These are phyloP conservation scores for Hyaloperonospora arabidopsidis DNA, from an alignment of 352 stramenopile species.

Conservation along the genomic window DNA sequence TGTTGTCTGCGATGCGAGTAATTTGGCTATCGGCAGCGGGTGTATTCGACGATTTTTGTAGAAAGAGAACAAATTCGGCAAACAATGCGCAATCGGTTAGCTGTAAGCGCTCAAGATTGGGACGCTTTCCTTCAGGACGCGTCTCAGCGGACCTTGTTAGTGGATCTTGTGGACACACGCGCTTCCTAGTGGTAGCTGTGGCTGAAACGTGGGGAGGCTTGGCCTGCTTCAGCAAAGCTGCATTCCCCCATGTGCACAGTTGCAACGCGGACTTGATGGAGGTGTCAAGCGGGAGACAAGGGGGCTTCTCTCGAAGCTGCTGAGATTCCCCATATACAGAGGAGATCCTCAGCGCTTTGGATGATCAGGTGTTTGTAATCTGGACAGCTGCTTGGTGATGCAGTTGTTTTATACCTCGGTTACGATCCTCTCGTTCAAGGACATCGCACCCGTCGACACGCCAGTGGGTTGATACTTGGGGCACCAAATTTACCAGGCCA, in stretches of 20 bases:
- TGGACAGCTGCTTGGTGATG: background rate
- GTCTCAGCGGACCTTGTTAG: no score
- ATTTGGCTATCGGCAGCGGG: no score
- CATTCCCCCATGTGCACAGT: background rate
- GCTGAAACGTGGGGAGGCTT: background rate
- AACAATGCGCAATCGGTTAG: no score
- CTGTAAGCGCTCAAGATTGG: no score
- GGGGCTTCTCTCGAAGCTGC: background rate
- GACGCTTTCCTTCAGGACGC: no score
- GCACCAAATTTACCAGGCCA: background rate
- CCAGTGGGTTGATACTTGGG: background rate
- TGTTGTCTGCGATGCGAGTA: background rate
- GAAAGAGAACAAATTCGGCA: no score
- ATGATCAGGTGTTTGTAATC: background rate
- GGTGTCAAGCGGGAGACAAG: background rate
- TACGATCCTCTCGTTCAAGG: background rate
- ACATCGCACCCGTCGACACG: background rate
- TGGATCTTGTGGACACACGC: no score
- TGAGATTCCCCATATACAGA: background rate
- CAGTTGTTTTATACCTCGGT: background rate
- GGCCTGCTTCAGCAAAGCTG: background rate
- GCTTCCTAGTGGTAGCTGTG: background rate
- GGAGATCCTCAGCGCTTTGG: background rate
- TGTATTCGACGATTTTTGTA: no score
- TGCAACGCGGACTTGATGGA: background rate